Base-by-base conservation (phyloP, 306 rosid species). In the Rosa persica region DNA sequence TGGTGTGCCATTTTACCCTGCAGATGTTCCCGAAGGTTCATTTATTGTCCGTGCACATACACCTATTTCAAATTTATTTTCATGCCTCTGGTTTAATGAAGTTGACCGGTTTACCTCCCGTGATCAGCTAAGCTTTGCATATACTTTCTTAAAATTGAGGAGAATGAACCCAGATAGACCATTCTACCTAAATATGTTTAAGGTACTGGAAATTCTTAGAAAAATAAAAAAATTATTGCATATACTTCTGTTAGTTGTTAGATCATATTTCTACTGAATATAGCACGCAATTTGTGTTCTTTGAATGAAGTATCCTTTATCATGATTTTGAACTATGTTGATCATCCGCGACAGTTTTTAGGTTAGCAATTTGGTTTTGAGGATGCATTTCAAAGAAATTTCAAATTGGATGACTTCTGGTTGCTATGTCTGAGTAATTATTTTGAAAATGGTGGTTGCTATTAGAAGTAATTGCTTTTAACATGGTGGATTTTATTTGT, bases 21-120 rank as follows among this genome's bases (percentile, higher is more conserved):
- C 90, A 94, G 98, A 87, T 89, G 98, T 94, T 88, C 98, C 98
- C 4, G 98, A 94, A 84, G 98, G 97, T 84, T 94, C 98, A 78
- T 90, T 94, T 19, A 94, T 94, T 58, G 84, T 94, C 79, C 92
- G 98, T 78, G 97, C 98, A 19, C 98, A 94, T 83, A 90, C 98
- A 30, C 96, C 98, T 36, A 84, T 90, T 90, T 92, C 98, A 60
- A 94, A 94, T 85, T 85, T 94, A 64, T 94, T 94, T 88, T 90
- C 98, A 20, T 94, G 98, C 84, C 97, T 94, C 80, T 94, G 98
- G 98, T 94, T 92, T 84, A 94, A 94, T 58, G 98, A 94, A 84
- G 98, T 94, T 78, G 89, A 94, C 78, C 88, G 98, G 40, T 94
- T 94, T 83, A 94, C 98, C 54, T 94, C 98, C 12, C 98, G 98